phyloP scores from a whole-genome alignment of 1,284 basidiomycete species.

The Ustilago tritici region DNA sequence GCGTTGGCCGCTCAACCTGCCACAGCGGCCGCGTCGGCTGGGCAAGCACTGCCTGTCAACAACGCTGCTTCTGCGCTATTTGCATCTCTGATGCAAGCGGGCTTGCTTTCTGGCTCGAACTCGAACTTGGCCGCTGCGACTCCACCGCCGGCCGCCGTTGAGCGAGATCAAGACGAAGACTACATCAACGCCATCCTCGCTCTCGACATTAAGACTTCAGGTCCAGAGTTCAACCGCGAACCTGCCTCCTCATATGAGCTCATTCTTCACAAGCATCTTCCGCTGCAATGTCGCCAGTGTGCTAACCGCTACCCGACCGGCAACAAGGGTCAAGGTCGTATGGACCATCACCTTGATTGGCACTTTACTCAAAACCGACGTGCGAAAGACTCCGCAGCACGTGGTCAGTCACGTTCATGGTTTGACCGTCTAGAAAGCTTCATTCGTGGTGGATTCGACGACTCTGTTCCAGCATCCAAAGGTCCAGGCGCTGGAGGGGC shows the following conservation, averaged over 20 bases:
- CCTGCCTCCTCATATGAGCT: slow-evolving; percentile 70
- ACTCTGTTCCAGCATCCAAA: slow-evolving; percentile 43
- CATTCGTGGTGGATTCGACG: slow-evolving; percentile 46
- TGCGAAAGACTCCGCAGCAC: slow-evolving; percentile 82
- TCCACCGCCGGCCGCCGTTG: slow-evolving; percentile 69
- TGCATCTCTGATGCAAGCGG: slow-evolving; percentile 62
- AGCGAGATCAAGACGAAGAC: slow-evolving; percentile 70
- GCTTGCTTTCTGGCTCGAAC: slow-evolving; percentile 56
- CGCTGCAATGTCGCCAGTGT: slow-evolving; percentile 92
- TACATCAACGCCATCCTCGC: slow-evolving; percentile 81
- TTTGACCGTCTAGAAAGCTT: slow-evolving; percentile 83
- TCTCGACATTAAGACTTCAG: slow-evolving; percentile 78
- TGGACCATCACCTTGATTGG: slow-evolving; percentile 94
- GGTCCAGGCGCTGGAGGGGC: slow-evolving; percentile 38
- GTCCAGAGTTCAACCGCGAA: slow-evolving; percentile 80
- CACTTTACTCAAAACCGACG: slow-evolving; percentile 95
- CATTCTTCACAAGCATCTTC: slow-evolving; percentile 73
- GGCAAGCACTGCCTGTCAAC: slow-evolving; percentile 10
- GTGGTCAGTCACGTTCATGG: slow-evolving; percentile 93
- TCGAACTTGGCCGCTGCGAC: slow-evolving; percentile 54
- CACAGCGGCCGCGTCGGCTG: slow-evolving; percentile 3
- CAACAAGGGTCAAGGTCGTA: slow-evolving; percentile 78
- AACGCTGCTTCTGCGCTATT: slow-evolving; percentile 55
- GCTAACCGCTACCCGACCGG: slow-evolving; percentile 85
- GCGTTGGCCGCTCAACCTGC: slow-evolving; percentile 15